Evolutionary conservation across 768 basidiomycete species (phyloP), one percentile per base, ranked within the genome.

Genomic region (Strobilomyces dryophilus): DNA sequence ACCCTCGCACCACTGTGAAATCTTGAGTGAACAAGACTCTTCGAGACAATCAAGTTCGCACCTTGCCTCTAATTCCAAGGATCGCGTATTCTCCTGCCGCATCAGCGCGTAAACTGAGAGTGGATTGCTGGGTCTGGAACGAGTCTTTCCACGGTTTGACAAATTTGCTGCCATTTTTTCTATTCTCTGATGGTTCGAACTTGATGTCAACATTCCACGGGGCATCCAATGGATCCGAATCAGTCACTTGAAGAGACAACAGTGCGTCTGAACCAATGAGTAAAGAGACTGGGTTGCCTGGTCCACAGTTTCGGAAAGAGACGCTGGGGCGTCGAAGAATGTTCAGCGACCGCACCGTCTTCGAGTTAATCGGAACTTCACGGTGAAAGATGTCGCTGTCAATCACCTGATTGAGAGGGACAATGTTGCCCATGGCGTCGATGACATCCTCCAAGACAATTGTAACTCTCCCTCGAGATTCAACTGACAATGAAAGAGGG

Each of bases 31-130:
- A 4, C 54, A 8, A 20, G 10, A 35, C 43, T 12, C 35, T 17
- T n/a, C 17, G 7, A 2, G 11, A 17, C 45, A 40, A 45, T 52
- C 27, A 41, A 18, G 21, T 26, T 39, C 35, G 14, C 51, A 82
- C 84, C 73, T 82, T 85, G 37, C 95, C 93, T 54, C 76, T 79
- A 17, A 95, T 77, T 17, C 81, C 76, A 0, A 79, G 58, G 31
- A 98, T 79, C 2, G 77, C 79, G 68, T 94, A 98, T 31, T 87
- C 83, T 24, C 94, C 94, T 10, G 92, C 85, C 5, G 81, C 74
- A 49, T 65, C 75, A 15, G 81, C 85, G 36, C 66, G 73, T 17
- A 89, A 55, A 18, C 68, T 68, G 18, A 85, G 56, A 6, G 81
- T 76, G 40, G 71, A 71, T 46, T 69, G 67, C 35, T 79, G 70